Evolutionary conservation across 495 filamentous ascomycete genomes (phyloP).

Genomic region (Sporormia fimetaria): DNA sequence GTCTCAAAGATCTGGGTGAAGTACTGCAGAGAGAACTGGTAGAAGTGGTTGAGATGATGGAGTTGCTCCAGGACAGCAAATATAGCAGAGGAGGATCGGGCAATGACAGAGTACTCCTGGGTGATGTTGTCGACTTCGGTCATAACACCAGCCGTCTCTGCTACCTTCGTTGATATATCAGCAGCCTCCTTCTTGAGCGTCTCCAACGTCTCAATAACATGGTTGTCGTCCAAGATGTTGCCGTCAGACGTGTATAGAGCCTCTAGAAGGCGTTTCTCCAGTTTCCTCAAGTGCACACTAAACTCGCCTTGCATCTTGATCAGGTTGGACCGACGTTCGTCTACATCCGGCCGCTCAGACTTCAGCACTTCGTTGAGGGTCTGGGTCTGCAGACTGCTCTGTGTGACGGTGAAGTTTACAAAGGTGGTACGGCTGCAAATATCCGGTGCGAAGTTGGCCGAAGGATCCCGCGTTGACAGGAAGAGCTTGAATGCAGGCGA

Average conservation of each 20-base stretch:
- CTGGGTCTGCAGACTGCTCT: conserved; percentile 96
- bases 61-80: conserved; percentile 95
- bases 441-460: conserved; percentile 92
- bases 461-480: conserved; percentile 90
- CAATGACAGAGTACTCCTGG: conserved; percentile 81
- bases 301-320: conserved; percentile 99
- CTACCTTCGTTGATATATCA: conserved; percentile 92
- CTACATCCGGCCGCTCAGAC: conserved; percentile 95
- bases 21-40: conserved; percentile 97
- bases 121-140: conserved; percentile 92
- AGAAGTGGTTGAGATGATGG: conserved; percentile 97
- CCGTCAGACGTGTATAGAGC: conserved; percentile 94
- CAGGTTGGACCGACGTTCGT: conserved; percentile 86
- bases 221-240: conserved; percentile 96
- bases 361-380: conserved; percentile 94
- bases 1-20: conserved; percentile 95
- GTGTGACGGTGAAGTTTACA: conserved; percentile 98
- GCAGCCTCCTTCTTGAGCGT: conserved; percentile 95
- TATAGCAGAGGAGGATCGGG: conserved; percentile 86
- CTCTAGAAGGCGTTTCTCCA: conserved; percentile 91
- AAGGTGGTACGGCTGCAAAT: conserved; percentile 97
- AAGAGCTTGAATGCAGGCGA: conserved; percentile 95
- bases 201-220: conserved; percentile 95
- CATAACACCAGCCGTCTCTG: conserved; percentile 96
- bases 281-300: conserved; percentile 85